phyloP scores from a whole-genome alignment of 495 filamentous ascomycete species.

The Aspergillus conjunctus region DNA sequence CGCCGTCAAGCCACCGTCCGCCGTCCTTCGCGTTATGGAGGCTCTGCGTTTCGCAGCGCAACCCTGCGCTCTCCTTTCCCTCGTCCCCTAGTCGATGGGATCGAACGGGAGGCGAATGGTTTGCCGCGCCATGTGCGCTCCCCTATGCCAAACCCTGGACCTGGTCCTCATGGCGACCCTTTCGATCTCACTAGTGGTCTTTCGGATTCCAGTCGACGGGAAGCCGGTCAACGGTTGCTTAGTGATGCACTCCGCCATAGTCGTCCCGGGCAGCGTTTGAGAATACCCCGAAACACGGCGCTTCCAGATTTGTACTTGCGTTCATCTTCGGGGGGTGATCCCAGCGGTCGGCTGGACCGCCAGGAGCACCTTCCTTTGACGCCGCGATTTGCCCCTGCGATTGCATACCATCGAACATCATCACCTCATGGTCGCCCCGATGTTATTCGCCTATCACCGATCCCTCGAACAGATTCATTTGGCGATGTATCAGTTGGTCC shows the following conservation, averaged over 20 bases:
- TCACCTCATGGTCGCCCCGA: slow-evolving; percentile 32
- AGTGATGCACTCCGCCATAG: slow-evolving; percentile 36
- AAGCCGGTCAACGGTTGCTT: slow-evolving; percentile 37
- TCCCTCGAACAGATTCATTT: slow-evolving; percentile 28
- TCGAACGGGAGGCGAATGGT: slow-evolving; percentile 41
- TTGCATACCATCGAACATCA: slow-evolving; percentile 33
- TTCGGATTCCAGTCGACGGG: slow-evolving; percentile 36
- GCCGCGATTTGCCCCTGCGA: slow-evolving; percentile 50
- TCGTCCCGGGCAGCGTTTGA: slow-evolving; percentile 34
- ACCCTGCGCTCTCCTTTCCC: slow-evolving; percentile 37
- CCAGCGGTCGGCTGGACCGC: slow-evolving; percentile 19
- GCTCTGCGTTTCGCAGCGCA: slow-evolving; percentile 35
- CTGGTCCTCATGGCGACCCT: slow-evolving; percentile 34
- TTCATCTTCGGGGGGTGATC: slow-evolving; percentile 24
- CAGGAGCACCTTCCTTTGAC: slow-evolving; percentile 37
- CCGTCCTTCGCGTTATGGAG: slow-evolving; percentile 35
- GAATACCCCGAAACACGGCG: slow-evolving; percentile 35
- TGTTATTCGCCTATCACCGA: slow-evolving; percentile 29
- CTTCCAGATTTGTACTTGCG: slow-evolving; percentile 31
- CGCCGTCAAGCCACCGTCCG: slow-evolving; percentile 57
- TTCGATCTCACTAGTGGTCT: slow-evolving; percentile 33
- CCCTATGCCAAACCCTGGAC: slow-evolving; percentile 32
- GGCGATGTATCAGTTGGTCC: slow-evolving; percentile 23
- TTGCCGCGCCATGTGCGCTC: slow-evolving; percentile 33
- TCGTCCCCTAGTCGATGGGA: slow-evolving; percentile 47